Evolutionary conservation across 805 yeast species (phyloP).

Genomic region (Yarrowia sp.): DNA sequence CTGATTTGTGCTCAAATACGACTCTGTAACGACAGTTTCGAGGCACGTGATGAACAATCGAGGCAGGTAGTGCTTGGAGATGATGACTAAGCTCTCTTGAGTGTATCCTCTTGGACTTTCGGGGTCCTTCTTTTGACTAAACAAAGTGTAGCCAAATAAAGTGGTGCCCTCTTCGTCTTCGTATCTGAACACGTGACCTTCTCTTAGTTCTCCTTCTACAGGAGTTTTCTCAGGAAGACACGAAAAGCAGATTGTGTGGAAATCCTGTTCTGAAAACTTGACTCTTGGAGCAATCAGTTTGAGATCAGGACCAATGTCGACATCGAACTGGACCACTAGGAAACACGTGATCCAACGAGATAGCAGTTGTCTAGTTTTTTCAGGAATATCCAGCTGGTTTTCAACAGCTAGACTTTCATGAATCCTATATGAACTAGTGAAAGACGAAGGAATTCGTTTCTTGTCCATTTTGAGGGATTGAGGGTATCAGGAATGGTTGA

Average conservation of each 20-base stretch:
- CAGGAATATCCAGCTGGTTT: slow-evolving; percentile 37
- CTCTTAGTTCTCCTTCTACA: slow-evolving; percentile 12
- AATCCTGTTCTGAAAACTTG: slow-evolving; percentile 45
- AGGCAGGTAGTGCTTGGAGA: slow-evolving; percentile 43
- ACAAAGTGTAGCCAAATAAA: slow-evolving; percentile 43
- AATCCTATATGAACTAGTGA: slow-evolving; percentile 57
- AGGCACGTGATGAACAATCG: slow-evolving; percentile 43
- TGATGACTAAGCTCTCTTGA: slow-evolving; percentile 45
- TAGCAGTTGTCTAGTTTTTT: slow-evolving; percentile 12
- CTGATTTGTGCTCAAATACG: slow-evolving; percentile 27
- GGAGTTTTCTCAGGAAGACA: slow-evolving; percentile 46
- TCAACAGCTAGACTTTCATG: slow-evolving; percentile 44
- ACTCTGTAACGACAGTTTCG: slow-evolving; percentile 38
- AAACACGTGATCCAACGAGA: slow-evolving; percentile 43
- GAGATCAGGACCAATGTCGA: slow-evolving; percentile 46
- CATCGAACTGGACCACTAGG: slow-evolving; percentile 45
- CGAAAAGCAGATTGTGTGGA: slow-evolving; percentile 45
- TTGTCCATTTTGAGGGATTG: slow-evolving; percentile 29
- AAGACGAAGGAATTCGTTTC: slow-evolving; percentile 51
- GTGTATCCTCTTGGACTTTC: slow-evolving; percentile 44
- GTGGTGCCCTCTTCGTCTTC: slow-evolving; percentile 23
- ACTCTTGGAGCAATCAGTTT: slow-evolving; percentile 46
- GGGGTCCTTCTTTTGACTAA: slow-evolving; percentile 42
- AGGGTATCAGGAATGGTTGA: too few relatives aligned
- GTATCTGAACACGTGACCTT: slow-evolving; percentile 41